phyloP scores from a whole-genome alignment of 495 filamentous ascomycete species.

The Xylaria longipes region DNA sequence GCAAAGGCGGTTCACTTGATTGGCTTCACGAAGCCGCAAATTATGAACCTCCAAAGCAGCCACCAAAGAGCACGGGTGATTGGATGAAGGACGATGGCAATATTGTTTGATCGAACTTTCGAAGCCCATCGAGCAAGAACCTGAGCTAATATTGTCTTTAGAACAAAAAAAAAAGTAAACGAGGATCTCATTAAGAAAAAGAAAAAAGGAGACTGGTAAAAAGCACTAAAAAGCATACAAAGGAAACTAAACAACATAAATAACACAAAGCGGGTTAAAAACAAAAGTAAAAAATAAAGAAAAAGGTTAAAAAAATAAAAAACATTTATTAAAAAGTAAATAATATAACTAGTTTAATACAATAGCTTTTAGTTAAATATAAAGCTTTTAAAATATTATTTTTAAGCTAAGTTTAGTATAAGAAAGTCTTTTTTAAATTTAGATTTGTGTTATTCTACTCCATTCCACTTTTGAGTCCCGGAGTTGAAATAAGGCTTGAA shows the following conservation, averaged over 20 bases:
- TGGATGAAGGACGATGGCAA: background rate
- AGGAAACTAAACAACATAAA: background rate
- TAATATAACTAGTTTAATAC: too few relatives aligned
- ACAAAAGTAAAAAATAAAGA: background rate
- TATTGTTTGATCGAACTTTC: background rate
- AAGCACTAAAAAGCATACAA: background rate
- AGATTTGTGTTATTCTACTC: too few relatives aligned
- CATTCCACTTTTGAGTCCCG: too few relatives aligned
- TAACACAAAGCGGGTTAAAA: too few relatives aligned
- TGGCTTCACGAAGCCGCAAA: background rate
- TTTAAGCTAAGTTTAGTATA: too few relatives aligned
- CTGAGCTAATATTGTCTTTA: background rate
- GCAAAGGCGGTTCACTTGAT: background rate
- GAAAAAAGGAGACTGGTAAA: background rate
- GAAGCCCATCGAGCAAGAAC: background rate
- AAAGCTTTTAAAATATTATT: too few relatives aligned
- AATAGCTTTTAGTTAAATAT: background rate
- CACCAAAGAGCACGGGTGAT: background rate
- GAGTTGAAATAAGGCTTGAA: too few relatives aligned
- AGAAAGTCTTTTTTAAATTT: too few relatives aligned
- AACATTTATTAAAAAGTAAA: background rate
- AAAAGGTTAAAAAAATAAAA: background rate
- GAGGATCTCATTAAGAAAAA: background rate
- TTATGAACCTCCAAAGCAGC: slow-evolving; percentile 1
- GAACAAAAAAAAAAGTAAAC: background rate